Percentiles rank a stretch among this genome's conserved stretches.
These are phyloP conservation scores for Flagelloscypha sp. DNA, from an alignment of 768 basidiomycete genomes.

Conservation along the genomic window DNA sequence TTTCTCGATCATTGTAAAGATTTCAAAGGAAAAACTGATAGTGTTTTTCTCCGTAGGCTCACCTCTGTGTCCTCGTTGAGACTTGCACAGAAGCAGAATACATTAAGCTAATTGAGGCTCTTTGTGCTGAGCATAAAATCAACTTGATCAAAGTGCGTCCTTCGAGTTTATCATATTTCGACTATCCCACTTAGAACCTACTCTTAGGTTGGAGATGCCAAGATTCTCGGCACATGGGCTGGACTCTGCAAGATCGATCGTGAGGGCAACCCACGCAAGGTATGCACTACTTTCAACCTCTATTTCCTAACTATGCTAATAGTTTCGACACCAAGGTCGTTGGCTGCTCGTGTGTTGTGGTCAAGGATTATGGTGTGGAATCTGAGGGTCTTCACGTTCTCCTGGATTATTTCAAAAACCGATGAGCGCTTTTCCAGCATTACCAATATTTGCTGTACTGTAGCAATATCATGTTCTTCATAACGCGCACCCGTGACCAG, in stretches of 20 bases:
- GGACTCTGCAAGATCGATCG: constrained; percentile 99
- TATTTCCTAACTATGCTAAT: too few relatives aligned
- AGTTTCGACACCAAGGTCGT: too few relatives aligned
- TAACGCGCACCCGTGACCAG: too few relatives aligned
- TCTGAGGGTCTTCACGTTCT: constrained; percentile 92
- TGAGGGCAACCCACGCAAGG: constrained; percentile 96
- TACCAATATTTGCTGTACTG: too few relatives aligned
- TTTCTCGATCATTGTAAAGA: too few relatives aligned
- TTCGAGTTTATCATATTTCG: too few relatives aligned
- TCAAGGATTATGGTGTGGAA: constrained; percentile 96
- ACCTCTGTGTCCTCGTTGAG: constrained; percentile 98
- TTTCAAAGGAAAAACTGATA: too few relatives aligned
- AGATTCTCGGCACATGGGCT: constrained; percentile 96
- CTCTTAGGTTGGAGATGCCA: constrained; percentile 96
- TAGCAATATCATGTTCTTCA: too few relatives aligned
- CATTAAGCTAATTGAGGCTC: constrained; percentile 99
- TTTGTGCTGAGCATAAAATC: constrained; percentile 99
- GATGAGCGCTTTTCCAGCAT: constrained; percentile 57
- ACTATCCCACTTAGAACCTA: too few relatives aligned
- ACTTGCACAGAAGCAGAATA: constrained; percentile 99
- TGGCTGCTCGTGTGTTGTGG: constrained; percentile 89
- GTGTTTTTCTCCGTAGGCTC: too few relatives aligned
- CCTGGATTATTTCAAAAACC: constrained; percentile 95
- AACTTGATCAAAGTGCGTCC: constrained; percentile 99
- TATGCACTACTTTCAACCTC: too few relatives aligned